These are phyloP conservation scores for Mallotus repandus DNA, from an alignment of 441 rosid species.

Conservation along the genomic window DNA sequence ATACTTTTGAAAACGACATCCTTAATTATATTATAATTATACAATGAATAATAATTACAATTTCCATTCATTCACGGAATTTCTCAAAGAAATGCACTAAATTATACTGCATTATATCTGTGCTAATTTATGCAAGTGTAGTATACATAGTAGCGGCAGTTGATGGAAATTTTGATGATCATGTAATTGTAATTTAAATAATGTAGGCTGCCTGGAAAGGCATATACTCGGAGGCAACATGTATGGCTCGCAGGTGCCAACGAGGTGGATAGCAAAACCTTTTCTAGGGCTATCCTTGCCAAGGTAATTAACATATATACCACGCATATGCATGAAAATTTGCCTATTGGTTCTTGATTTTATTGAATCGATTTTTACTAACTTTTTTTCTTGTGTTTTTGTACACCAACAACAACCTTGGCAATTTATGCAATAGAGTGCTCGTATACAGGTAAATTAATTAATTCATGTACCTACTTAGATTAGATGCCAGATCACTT, in stretches of 20 bases:
- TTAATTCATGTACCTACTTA: no score
- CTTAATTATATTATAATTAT: no score
- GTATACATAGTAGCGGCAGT: no score
- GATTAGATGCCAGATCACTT: background rate
- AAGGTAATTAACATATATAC: constrained; percentile 45
- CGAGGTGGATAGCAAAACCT: constrained; percentile 85
- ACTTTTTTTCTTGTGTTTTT: constrained; percentile 12
- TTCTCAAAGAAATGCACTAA: no score
- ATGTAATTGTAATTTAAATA: background rate
- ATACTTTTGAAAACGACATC: no score
- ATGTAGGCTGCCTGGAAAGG: constrained; percentile 90
- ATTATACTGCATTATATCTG: no score
- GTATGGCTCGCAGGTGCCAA: constrained; percentile 87
- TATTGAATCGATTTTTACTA: background rate
- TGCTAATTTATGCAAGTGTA: no score
- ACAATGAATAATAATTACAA: no score
- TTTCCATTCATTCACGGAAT: no score
- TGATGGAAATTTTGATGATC: no score
- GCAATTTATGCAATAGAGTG: constrained; percentile 49
- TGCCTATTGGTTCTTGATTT: background rate
- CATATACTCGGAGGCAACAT: constrained; percentile 74
- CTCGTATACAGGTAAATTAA: constrained; percentile 64
- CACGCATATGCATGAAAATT: no score
- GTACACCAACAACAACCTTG: constrained; percentile 9
- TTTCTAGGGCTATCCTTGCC: constrained; percentile 89